These are phyloP conservation scores for Boletus pseudopeckii DNA, from an alignment of 768 basidiomycete species.

Conservation along the genomic window DNA sequence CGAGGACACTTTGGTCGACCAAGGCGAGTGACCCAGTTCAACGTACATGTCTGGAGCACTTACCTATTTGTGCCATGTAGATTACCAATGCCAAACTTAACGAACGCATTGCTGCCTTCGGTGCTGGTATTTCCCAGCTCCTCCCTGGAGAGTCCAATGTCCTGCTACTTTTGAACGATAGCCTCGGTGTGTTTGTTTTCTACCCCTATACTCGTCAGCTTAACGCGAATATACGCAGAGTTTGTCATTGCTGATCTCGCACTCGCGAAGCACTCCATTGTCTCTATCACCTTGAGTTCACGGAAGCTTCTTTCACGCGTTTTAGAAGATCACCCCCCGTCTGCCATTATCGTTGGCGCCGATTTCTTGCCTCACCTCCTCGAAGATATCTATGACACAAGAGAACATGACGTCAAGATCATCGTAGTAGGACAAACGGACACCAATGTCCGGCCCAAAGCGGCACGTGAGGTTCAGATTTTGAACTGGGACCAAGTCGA, in stretches of 20 bases:
- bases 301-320: constrained; percentile 59
- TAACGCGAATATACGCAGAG: constrained; percentile 40
- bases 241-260: constrained; percentile 80
- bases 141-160: constrained; percentile 62
- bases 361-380: constrained; percentile 65
- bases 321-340: constrained; percentile 61
- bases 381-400: constrained; percentile 65
- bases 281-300: constrained; percentile 63
- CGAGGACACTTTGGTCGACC: constrained; percentile 76
- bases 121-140: constrained; percentile 63
- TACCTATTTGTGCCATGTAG: constrained; percentile 35
- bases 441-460: constrained; percentile 41
- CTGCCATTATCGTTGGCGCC: constrained; percentile 71
- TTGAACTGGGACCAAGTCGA: constrained; percentile 70
- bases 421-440: constrained; percentile 70
- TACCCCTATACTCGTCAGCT: neutral
- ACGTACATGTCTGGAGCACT: neutral
- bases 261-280: constrained; percentile 64
- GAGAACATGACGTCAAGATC: constrained; percentile 53
- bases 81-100: constrained; percentile 71
- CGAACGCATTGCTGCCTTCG: constrained; percentile 68
- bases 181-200: constrained; percentile 51
- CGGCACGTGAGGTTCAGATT: constrained; percentile 53
- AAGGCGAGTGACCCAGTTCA: constrained; percentile 48
- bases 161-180: constrained; percentile 74